Evolutionary conservation across 768 basidiomycete genomes (phyloP), one percentile per base, ranked within the genome.

Genomic region (Hygrocybe punicea): DNA sequence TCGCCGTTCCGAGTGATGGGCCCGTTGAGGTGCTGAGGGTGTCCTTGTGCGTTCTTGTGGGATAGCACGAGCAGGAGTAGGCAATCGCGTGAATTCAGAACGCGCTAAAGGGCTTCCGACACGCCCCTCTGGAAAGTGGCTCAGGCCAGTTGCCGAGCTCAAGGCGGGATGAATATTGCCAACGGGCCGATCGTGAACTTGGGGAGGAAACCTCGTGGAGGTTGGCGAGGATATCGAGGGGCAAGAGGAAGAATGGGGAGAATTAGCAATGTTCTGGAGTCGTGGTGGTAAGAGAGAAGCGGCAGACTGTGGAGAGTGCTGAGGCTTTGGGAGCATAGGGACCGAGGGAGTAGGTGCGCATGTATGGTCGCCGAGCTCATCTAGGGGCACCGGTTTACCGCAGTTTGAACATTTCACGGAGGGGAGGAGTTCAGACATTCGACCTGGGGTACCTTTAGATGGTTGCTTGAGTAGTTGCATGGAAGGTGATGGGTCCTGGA

Each of bases 351-450:
- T 63, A 10, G 77, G 70, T 6, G 76, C 61, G 70, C 93, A 97
- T 67, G 84, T 75, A 67, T 96, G 93, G 59, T 91, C 88, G 36
- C 84, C 84, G 35, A 96, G 84, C 46, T 85, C 78, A 47, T 79
- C 73, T 35, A 96, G 77, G 33, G 88, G 84, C 37, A 97, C 89
- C 1, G 81, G 83, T 8, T 76, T 73, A 63, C 76, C 74, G 68
- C 93, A 97, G 29, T 75, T 86, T 2, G 91, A 91, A 70, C 93
- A 97, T 69, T 88, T 95, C 58, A 94, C 87, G 2, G 85, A 78
- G 5, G 93, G 91, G 9, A 96, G 77, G 49, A 87, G 70, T 69
- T 91, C 84, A 21, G 91, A 91, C n/a, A 82, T 77, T n/a, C 83
- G 72, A 44, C 49, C 50, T 39, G 50, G 73, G 47, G 69, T 64